Percentiles rank a stretch among this genome's conserved stretches.
These are phyloP conservation scores for Periconia sp. DNA, from an alignment of 2,329 filamentous ascomycete species.

Conservation along the genomic window DNA sequence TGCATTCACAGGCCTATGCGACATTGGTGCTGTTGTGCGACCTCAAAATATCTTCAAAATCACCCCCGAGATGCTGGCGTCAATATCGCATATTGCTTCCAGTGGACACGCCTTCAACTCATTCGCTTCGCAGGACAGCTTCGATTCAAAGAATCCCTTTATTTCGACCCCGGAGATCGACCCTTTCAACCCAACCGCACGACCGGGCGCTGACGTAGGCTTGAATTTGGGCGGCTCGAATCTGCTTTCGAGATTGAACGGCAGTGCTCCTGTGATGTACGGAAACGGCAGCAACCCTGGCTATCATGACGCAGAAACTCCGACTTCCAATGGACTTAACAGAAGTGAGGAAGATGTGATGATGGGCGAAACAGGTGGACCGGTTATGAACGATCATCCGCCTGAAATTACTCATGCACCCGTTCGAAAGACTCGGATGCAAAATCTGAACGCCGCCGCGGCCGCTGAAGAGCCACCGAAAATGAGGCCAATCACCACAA, in stretches of 20 bases:
- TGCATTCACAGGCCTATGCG: slow-evolving; percentile 85
- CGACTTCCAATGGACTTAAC: slow-evolving; percentile 46
- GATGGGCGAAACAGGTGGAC: slow-evolving; percentile 41
- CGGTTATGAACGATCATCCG: slow-evolving; percentile 29
- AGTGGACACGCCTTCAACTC: slow-evolving; percentile 20
- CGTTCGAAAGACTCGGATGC: slow-evolving; percentile 42
- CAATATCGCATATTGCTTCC: slow-evolving; percentile 41
- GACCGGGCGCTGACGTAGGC: slow-evolving; percentile 34
- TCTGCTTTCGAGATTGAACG: slow-evolving; percentile 47
- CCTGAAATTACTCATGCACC: slow-evolving; percentile 52
- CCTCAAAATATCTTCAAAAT: slow-evolving; percentile 85
- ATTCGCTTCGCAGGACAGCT: slow-evolving; percentile 18
- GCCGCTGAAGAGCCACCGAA: slow-evolving; percentile 40
- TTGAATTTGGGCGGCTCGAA: slow-evolving; percentile 41
- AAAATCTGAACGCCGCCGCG: slow-evolving; percentile 23
- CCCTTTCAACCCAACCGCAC: slow-evolving; percentile 46
- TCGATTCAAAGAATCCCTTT: slow-evolving; percentile 31
- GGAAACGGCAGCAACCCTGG: slow-evolving; percentile 13
- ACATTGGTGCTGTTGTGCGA: slow-evolving; percentile 75
- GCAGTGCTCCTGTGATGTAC: slow-evolving; percentile 37
- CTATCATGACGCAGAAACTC: slow-evolving; percentile 49
- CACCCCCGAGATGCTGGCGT: slow-evolving; percentile 62
- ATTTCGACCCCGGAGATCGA: slow-evolving; percentile 44
- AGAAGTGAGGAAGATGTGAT: slow-evolving; percentile 48
- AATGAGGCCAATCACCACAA: slow-evolving; percentile 43